A percentile compares a stretch with the other conserved stretches of the same genome.
These are phyloP conservation scores for Mediolabrus comicus DNA, from an alignment of 108 stramenopile genomes.

Conservation along the genomic window DNA sequence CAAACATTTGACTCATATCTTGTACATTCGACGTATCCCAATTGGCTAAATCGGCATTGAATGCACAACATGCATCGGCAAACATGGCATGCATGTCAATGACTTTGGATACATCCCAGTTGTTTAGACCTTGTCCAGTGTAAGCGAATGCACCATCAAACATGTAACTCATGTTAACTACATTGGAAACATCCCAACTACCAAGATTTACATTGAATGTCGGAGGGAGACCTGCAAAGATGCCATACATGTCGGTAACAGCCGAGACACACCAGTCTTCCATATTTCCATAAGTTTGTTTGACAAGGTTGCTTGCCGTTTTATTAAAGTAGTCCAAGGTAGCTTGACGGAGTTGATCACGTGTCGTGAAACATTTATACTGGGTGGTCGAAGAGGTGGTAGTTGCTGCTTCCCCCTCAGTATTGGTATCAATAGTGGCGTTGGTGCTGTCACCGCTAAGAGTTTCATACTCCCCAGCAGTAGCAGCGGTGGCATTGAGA, in stretches of 20 bases:
- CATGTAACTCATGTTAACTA: conserved; percentile 31
- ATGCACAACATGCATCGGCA: background rate
- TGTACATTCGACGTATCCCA: conserved; percentile 1
- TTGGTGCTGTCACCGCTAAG: too few species aligned
- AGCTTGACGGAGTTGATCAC: conserved; percentile 8
- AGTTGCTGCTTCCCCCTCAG: background rate
- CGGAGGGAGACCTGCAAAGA: background rate
- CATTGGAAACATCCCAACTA: conserved; percentile 35
- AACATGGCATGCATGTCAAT: conserved; percentile 23
- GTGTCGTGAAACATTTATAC: conserved; percentile 14
- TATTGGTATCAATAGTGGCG: too few species aligned
- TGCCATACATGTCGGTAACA: background rate
- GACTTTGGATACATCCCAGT: conserved; percentile 33
- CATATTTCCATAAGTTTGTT: background rate
- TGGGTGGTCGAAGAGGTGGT: too few species aligned
- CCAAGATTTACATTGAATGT: conserved; percentile 43
- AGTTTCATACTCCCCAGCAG: too few species aligned
- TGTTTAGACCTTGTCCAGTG: background rate
- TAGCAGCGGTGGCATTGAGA: too few species aligned
- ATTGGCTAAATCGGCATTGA: background rate
- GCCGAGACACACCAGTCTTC: background rate
- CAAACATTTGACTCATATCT: conserved; percentile 7
- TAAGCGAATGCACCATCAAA: conserved; percentile 9
- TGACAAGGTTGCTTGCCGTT: background rate
- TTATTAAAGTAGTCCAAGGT: conserved; percentile 12